A percentile compares a stretch with the other conserved stretches of the same genome.
These are phyloP conservation scores for Stemphylium lycopersici DNA, from an alignment of 2,329 filamentous ascomycete species.

Conservation along the genomic window DNA sequence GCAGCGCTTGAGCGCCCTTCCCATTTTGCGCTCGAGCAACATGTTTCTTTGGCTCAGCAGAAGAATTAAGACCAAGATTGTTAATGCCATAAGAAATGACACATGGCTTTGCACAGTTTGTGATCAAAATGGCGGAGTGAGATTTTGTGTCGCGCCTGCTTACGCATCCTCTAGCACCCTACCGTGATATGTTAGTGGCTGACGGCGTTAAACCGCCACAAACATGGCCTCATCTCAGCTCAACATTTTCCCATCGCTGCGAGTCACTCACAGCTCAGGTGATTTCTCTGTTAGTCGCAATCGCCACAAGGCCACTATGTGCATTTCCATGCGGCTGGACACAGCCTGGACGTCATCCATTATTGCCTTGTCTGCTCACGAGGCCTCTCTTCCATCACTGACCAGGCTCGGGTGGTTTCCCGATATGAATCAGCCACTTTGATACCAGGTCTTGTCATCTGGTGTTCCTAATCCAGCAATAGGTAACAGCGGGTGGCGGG, in stretches of 20 bases:
- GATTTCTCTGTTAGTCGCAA: slow-evolving; percentile 7
- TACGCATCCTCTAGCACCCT: slow-evolving; percentile 16
- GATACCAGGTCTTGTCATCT: slow-evolving; percentile 9
- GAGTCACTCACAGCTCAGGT: neutral
- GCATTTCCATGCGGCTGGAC: slow-evolving; percentile 4
- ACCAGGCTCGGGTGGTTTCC: slow-evolving; percentile 17
- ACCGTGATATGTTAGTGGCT: slow-evolving; percentile 5
- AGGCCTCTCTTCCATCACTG: slow-evolving; percentile 12
- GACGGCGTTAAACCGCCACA: slow-evolving; percentile 3
- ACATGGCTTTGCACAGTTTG: neutral
- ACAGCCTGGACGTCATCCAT: neutral
- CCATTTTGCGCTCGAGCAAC: neutral
- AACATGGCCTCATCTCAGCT: slow-evolving; percentile 10
- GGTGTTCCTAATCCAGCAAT: slow-evolving; percentile 22
- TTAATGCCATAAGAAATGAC: neutral
- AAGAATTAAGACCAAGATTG: neutral
- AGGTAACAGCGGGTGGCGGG: slow-evolving; percentile 14
- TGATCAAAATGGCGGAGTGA: slow-evolving; percentile 21
- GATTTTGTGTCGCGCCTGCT: slow-evolving; percentile 17
- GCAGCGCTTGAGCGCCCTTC: neutral
- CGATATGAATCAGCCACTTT: slow-evolving; percentile 26
- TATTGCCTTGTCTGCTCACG: slow-evolving; percentile 10
- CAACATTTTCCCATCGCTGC: slow-evolving; percentile 5
- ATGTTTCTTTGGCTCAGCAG: neutral
- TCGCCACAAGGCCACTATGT: slow-evolving; percentile 3